Base-by-base conservation (phyloP, 208 protist genomes). In the Leptomonas pyrrhocoris region DNA sequence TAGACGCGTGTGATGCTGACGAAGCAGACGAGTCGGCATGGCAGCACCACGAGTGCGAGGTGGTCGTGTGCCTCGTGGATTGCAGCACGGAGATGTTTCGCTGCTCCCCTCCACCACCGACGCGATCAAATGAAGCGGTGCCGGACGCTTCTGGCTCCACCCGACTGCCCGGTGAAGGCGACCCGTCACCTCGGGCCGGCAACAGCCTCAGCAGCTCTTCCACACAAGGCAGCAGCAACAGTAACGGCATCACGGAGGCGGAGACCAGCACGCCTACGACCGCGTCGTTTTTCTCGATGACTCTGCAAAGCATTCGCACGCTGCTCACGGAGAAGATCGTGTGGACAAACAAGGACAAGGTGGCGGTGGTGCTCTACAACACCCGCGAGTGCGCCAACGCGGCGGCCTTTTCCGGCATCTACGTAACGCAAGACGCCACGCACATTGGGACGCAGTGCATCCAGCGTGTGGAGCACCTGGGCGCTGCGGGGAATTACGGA, bases 301-400 rank as follows among this genome's bases (percentile, higher is more conserved):
- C 87, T 49, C 68, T 90, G 61, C 74, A 77, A 42, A 81, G 75
- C 57, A 76, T 93, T 27, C 63, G 81, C 21, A 54, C 62, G 6
- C 60, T 96, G 23, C 85, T 88, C 58, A 65, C 83, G 36, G 85
- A 90, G 25, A 96, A 92, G 66, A 62, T 90, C 0, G 69, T 93
- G n/a, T 71, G 55, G 12, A 74, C 72, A 34, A 74, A 78, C 42
- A 68, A 73, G 15, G 89, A 96, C 54, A n/a, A 90, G 21, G 53
- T 93, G 27, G 85, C 77, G 4, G 64, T 96, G n/a, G 77, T 88
- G 46, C 75, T 96, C 27, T 96, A 91, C 80, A 88, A 92, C 66
- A 93, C 89, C 34, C 74, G 55, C 2, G 23, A 58, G 36, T 40
- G 40, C 8, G 40, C 45, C 36, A 85, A 84, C 65, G 38, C 70